phyloP scores from a whole-genome alignment of 192 early-diverging fungal genomes.

The Backusella sp. region DNA sequence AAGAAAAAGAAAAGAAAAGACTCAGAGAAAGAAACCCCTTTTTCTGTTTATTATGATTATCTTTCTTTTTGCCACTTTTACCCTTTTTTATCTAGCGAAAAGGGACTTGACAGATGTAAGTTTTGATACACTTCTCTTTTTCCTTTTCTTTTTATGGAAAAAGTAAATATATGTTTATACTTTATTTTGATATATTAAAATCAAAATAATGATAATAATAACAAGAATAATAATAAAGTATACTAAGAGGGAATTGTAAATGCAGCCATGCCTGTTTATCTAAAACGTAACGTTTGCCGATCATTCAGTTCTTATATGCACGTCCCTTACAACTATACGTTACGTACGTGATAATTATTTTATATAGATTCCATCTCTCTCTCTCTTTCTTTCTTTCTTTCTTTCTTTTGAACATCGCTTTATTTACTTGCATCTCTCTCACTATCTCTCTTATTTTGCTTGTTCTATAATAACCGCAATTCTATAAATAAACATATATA shows the following conservation, averaged over 20 bases:
- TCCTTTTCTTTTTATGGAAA: not conserved
- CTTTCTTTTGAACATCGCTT: not conserved
- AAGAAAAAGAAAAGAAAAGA: not conserved
- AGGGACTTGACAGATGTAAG: not conserved
- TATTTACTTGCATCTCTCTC: not conserved
- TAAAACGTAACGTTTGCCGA: slow-evolving; percentile 15
- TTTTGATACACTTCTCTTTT: not conserved
- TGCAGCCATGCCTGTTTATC: slow-evolving; percentile 6
- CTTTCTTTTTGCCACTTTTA: slow-evolving; percentile 2
- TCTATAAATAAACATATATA: not conserved
- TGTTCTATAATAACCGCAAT: not conserved
- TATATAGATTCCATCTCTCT: not conserved
- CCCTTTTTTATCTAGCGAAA: not conserved
- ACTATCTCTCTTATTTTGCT: no score
- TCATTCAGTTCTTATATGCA: slow-evolving; percentile 13
- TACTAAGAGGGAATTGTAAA: slow-evolving; percentile 8
- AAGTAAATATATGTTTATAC: not conserved
- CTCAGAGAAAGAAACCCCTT: not conserved
- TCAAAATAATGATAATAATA: not conserved
- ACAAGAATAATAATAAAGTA: not conserved
- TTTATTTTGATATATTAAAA: not conserved
- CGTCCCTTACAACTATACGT: slow-evolving; percentile 11
- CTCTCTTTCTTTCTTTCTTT: not conserved
- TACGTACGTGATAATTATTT: slow-evolving; percentile 2
- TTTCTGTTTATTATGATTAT: slow-evolving; percentile 4